Evolutionary conservation across 306 rosid genomes (phyloP).

Genomic region (Hippophae tibetana): DNA sequence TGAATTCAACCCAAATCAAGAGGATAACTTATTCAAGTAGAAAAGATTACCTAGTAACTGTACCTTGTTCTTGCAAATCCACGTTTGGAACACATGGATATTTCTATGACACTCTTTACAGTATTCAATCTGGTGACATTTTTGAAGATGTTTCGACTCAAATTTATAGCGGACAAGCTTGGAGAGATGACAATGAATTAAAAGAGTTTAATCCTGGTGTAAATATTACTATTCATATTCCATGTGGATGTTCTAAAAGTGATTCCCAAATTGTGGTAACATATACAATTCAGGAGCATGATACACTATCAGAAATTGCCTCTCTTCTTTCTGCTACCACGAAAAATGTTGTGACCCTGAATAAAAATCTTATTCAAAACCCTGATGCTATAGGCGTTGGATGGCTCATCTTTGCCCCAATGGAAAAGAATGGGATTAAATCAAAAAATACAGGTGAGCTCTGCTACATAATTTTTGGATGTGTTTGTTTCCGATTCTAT

Average conservation of each 20-base stretch:
- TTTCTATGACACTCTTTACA: conserved; percentile 46
- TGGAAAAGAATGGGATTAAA: conserved; percentile 39
- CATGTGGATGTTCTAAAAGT: conserved; percentile 56
- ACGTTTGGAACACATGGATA: conserved; percentile 28
- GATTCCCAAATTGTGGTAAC: conserved; percentile 57
- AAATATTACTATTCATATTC: conserved; percentile 34
- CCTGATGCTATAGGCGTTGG: conserved; percentile 25
- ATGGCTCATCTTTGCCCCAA: conserved; percentile 67
- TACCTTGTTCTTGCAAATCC: conserved; percentile 58
- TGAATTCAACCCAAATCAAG: conserved; percentile 31
- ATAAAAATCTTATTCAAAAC: conserved; percentile 23
- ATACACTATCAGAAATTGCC: conserved; percentile 40
- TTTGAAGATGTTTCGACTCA: conserved; percentile 18
- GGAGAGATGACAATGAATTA: conserved; percentile 10
- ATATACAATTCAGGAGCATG: conserved; percentile 49
- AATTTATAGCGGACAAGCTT: conserved; percentile 54
- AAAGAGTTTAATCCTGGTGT: background rate
- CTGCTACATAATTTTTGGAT: background rate
- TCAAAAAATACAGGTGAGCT: conserved; percentile 23
- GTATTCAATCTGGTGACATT: conserved; percentile 22
- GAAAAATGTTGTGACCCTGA: conserved; percentile 28
- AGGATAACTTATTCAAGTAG: conserved; percentile 15
- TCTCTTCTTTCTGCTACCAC: conserved; percentile 26
- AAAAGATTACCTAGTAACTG: conserved; percentile 44
- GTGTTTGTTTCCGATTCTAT: too few relatives aligned